Percentiles rank a stretch among this genome's conserved stretches.
Evolutionary conservation across 805 yeast species (phyloP).

Genomic region (Kuraishia ogatae): DNA sequence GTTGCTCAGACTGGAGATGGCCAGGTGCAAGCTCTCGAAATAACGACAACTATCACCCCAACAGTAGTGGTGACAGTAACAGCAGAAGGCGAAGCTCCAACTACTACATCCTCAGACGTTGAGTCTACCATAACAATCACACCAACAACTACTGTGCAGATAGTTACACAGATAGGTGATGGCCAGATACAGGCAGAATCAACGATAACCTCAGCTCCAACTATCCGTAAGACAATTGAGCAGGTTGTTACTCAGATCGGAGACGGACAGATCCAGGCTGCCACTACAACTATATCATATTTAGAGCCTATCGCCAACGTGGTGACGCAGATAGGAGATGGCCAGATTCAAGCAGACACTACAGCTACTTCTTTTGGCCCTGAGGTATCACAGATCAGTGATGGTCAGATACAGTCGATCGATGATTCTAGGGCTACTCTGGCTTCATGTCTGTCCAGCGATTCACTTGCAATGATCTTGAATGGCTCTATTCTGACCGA

Average conservation of each 20-base stretch:
- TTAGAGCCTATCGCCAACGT: conserved; percentile 12
- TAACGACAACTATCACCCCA: conserved; percentile 6
- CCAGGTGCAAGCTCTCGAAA: conserved; percentile 16
- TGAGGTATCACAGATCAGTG: conserved; percentile 15
- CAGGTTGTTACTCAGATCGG: conserved; percentile 35
- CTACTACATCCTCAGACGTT: conserved; percentile 14
- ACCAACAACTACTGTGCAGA: conserved; percentile 13
- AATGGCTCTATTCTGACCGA: conserved; percentile 45
- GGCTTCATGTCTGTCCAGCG: conserved; percentile 34
- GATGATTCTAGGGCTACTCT: conserved; percentile 5
- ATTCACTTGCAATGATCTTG: conserved; percentile 49
- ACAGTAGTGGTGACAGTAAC: conserved; percentile 21
- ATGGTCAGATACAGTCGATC: conserved; percentile 15
- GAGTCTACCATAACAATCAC: conserved; percentile 18
- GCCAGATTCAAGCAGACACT: conserved; percentile 25
- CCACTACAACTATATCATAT: not conserved
- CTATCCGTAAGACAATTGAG: conserved; percentile 17
- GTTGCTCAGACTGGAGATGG: conserved; percentile 24
- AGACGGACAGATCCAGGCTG: conserved; percentile 34
- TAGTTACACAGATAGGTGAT: conserved; percentile 38
- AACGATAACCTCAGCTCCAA: conserved; percentile 7
- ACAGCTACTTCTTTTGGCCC: conserved; percentile 11
- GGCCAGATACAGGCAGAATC: conserved; percentile 28
- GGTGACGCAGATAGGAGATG: conserved; percentile 27
- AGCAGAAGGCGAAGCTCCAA: conserved; percentile 40